Base-by-base conservation (phyloP, 495 filamentous ascomycete genomes). In the Aspergillus nidulans region DNA sequence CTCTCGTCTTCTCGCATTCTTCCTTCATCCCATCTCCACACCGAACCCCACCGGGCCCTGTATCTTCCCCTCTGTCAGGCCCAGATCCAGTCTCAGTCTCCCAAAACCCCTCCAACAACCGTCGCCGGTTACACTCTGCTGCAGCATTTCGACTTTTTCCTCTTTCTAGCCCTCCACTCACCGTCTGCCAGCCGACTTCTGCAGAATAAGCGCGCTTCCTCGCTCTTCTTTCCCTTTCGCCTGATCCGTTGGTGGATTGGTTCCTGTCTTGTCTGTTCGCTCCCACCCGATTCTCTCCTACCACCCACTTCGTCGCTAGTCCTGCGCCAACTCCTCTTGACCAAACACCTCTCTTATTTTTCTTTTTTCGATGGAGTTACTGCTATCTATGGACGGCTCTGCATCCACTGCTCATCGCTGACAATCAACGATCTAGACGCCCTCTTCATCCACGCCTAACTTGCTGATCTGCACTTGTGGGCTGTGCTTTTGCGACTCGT, bases 371-470 rank as follows among this genome's bases (percentile, higher is more conserved):
- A 66, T 66, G 63, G 63, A 66, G 60, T 61, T 55, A 59, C 51
- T 61, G 58, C 63, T 57, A 54, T 49, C 60, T 53, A 52, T 55
- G 51, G 60, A 66, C 53, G 55, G 57, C 49, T 49, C 39, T 41
- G 53, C 55, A 59, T 58, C 60, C 55, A 59, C 60, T 49, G 39
- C 39, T 54, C 63, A 49, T 62, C 60, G 63, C 45, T 66, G 63
- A 66, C 62, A 64, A 52, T 59, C 57, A 61, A 56, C 57, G 55
- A 65, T 63, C 63, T 62, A 63, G 60, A 61, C 57, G 52, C 60
- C 50, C 52, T 59, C 57, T 53, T 24, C 49, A 43, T 41, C 58
- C 59, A 57, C 60, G 24, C 32, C 53, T 46, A 43, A 34, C 47
- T 58, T 43, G 47, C 41, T 50, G 49, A 57, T 64, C 62, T 64